Evolutionary conservation across 371 early-diverging fungal genomes (phyloP).

Genomic region (Chytridium lagenaria): DNA sequence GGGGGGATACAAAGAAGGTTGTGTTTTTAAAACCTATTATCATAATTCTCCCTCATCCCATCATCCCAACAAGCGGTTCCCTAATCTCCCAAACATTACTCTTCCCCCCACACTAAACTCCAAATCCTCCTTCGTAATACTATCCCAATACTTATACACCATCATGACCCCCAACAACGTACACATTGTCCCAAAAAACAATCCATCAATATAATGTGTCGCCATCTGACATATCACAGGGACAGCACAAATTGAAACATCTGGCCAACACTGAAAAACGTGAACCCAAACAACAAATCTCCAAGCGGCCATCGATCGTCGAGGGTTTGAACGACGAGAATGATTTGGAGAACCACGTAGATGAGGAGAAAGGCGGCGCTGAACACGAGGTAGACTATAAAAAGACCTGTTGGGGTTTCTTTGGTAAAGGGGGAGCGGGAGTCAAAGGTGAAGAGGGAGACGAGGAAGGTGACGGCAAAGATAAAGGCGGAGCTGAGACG

Average conservation of each 20-base stretch:
- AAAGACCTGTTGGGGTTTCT: constrained; percentile 77
- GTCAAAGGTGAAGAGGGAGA: constrained; percentile 85
- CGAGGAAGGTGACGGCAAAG: constrained; percentile 75
- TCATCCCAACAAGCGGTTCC: constrained; percentile 71
- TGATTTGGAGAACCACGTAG: constrained; percentile 88
- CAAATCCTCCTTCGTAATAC: constrained; percentile 96
- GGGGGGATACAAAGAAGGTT: too few relatives aligned
- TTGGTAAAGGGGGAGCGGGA: constrained; percentile 67
- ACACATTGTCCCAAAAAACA: constrained; percentile 93
- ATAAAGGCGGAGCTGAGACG: constrained; percentile 82
- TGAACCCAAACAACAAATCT: constrained; percentile 86
- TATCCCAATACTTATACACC: constrained; percentile 99
- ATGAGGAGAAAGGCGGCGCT: constrained; percentile 80
- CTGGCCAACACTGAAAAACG: constrained; percentile 87
- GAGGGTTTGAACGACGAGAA: constrained; percentile 90
- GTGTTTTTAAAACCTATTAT: neutral
- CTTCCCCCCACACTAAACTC: constrained; percentile 94
- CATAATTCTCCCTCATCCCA: constrained; percentile 35
- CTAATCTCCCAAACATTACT: constrained; percentile 92
- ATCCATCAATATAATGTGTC: constrained; percentile 95
- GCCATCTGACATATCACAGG: constrained; percentile 80
- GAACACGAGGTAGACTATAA: constrained; percentile 86
- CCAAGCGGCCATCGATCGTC: constrained; percentile 97
- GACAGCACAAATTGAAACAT: constrained; percentile 79
- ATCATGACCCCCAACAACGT: constrained; percentile 96